These are phyloP conservation scores for Crucibulum laeve DNA, from an alignment of 768 basidiomycete species.

Conservation along the genomic window DNA sequence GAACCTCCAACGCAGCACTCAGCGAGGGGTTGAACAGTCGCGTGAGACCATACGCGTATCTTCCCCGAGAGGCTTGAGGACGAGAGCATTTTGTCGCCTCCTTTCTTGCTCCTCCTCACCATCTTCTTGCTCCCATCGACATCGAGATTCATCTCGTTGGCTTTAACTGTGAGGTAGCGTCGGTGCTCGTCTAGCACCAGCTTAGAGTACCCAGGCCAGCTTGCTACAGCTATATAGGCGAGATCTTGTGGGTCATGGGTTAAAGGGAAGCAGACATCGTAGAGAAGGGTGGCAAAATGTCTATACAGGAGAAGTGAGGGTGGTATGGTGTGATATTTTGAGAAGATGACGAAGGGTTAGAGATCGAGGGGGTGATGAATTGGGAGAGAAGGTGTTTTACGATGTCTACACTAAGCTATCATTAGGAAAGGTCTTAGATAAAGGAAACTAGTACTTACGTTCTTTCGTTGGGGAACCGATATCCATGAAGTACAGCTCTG, in stretches of 20 bases:
- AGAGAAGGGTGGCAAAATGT: slow-evolving; percentile 58
- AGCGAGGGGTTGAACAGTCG: slow-evolving; percentile 62
- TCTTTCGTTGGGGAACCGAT: slow-evolving; percentile 50
- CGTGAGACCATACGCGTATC: slow-evolving; percentile 59
- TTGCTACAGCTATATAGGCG: slow-evolving; percentile 69
- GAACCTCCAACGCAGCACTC: slow-evolving; percentile 54
- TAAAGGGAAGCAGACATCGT: slow-evolving; percentile 59
- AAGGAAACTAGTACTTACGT: slow-evolving; percentile 30
- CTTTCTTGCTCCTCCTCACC: slow-evolving; percentile 17
- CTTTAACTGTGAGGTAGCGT: slow-evolving; percentile 9
- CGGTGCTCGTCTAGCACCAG: slow-evolving; percentile 55
- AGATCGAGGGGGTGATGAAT: slow-evolving; percentile 13
- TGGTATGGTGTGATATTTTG: slow-evolving; percentile 33
- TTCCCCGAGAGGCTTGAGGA: slow-evolving; percentile 38
- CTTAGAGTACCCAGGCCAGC: slow-evolving; percentile 77
- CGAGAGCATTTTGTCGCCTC: slow-evolving; percentile 9
- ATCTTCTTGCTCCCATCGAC: slow-evolving; percentile 13
- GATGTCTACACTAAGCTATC: slow-evolving; percentile 18
- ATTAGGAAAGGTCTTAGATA: background rate
- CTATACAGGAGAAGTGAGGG: slow-evolving; percentile 50
- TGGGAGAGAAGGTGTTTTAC: slow-evolving; percentile 32
- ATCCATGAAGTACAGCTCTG: slow-evolving; percentile 69
- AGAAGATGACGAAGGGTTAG: slow-evolving; percentile 8
- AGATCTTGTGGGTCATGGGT: slow-evolving; percentile 67
- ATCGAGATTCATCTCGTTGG: no score